Percentiles rank a stretch among this genome's conserved stretches.
phyloP scores from a whole-genome alignment of 208 protist species.

The Crithidia expoeki region DNA sequence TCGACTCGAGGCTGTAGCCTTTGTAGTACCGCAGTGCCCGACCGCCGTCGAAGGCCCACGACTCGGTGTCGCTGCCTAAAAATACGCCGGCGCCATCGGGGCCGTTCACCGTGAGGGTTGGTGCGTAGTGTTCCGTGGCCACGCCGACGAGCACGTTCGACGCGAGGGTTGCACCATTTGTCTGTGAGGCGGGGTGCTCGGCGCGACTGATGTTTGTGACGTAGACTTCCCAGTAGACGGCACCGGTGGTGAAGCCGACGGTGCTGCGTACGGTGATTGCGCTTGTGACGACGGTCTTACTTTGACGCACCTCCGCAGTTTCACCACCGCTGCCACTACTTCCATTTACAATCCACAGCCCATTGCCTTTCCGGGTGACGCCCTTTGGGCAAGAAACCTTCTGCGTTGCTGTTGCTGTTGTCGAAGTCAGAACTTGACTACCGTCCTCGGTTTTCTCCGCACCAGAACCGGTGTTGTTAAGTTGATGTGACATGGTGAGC shows the following conservation, averaged over 20 bases:
- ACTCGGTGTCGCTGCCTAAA: conserved; percentile 73
- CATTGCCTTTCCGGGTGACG: conserved; percentile 34
- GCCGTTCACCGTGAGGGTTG: neutral
- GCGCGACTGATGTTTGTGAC: conserved; percentile 54
- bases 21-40: conserved; percentile 57
- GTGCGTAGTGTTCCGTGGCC: conserved; percentile 46
- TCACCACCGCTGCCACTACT: conserved; percentile 5
- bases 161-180: conserved; percentile 9
- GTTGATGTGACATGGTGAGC: no score
- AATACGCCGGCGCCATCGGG: conserved; percentile 31
- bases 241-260: conserved; percentile 74
- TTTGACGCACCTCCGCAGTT: neutral
- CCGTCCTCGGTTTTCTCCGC: neutral
- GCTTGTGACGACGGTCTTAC: conserved; percentile 20
- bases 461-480: no score
- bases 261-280: conserved; percentile 57
- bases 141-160: conserved; percentile 61
- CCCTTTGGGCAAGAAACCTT: conserved; percentile 4
- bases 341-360: conserved; percentile 32
- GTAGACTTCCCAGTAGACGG: conserved; percentile 90
- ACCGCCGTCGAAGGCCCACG: conserved; percentile 82
- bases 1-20: conserved; percentile 68
- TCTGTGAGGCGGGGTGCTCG: conserved; percentile 10
- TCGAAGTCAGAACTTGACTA: no score
- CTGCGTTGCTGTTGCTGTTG: no score